Base-by-base conservation (phyloP, 2,329 filamentous ascomycete genomes). In the Atkinsonella texensis region DNA sequence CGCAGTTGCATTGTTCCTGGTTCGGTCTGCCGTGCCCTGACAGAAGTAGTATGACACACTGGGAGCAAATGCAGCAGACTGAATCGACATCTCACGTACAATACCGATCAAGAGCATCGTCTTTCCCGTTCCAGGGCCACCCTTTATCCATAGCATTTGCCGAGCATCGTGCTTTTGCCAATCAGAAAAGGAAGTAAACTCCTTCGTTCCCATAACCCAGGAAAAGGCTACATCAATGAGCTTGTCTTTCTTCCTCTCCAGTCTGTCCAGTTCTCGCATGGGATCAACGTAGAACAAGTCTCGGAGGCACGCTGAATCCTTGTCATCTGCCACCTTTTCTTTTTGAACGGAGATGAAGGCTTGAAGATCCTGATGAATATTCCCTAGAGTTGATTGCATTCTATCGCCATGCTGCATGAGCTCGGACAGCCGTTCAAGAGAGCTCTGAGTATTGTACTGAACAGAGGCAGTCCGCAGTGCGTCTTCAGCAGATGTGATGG, bases 1-100 rank as follows among this genome's bases (percentile, higher is more conserved):
- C 7, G 70, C 62, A 9, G 60, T 65, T 3, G 56, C 49, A 48
- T 57, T 68, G 52, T 67, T 69, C 18, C 67, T 57, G 3, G 52
- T 53, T 0, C 46, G 17, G 48, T 72, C 61, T 28, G 33, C 53
- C 1, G 63, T 67, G 15, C 61, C 66, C 54, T 74, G 67, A 52
- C 65, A 74, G 55, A 74, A 73, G 58, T 70, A 70, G 56, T 62
- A 69, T 0, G 55, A 54, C 11, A 54, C 48, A 7, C 50, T 53
- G 3, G 56, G 54, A 20, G 53, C 38, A 12, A 55, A 49, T 2
- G 49, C 41, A 28, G 50, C 46, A 9, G 55, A 50, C 20, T 54
- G 39, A 2, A 32, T 47, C 13, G 46, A 47, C 33, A 66, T 46
- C 45, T 66, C 54, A 23, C 64, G 46, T 17, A 63, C 57, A 41